A percentile compares a stretch with the other conserved stretches of the same genome.
phyloP scores from a whole-genome alignment of 1,284 basidiomycete genomes.

The Volvariella volvacea region DNA sequence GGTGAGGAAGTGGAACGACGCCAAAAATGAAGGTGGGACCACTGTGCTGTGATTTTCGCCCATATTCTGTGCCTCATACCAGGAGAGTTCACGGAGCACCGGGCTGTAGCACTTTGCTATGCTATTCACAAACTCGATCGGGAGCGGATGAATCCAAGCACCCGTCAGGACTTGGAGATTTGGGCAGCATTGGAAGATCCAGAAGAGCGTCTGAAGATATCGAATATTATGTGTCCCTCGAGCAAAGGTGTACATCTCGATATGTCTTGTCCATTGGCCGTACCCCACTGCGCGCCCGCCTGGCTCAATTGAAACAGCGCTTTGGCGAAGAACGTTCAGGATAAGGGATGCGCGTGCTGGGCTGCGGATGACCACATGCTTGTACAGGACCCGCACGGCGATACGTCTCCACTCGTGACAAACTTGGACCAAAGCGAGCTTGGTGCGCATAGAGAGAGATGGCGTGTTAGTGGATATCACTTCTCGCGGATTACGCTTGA shows the following conservation, averaged over 20 bases:
- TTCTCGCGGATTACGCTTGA: slow-evolving; percentile 27
- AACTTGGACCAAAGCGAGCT: slow-evolving; percentile 42
- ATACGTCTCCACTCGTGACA: slow-evolving; percentile 41
- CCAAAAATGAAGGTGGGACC: slow-evolving; percentile 25
- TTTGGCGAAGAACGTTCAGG: slow-evolving; percentile 24
- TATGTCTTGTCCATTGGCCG: slow-evolving; percentile 35
- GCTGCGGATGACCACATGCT: slow-evolving; percentile 38
- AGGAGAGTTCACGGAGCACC: slow-evolving; percentile 31
- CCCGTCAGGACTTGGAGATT: slow-evolving; percentile 32
- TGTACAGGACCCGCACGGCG: slow-evolving; percentile 38
- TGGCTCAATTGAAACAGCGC: slow-evolving; percentile 8
- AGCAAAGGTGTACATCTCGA: slow-evolving; percentile 35
- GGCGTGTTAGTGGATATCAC: slow-evolving; percentile 34
- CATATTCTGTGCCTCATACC: slow-evolving; percentile 23
- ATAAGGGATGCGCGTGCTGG: slow-evolving; percentile 27
- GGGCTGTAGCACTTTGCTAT: slow-evolving; percentile 28
- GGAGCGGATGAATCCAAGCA: slow-evolving; percentile 28
- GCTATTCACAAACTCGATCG: slow-evolving; percentile 26
- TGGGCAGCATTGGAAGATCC: slow-evolving; percentile 34
- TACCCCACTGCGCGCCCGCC: slow-evolving; percentile 17
- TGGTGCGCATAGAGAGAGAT: slow-evolving; percentile 35
- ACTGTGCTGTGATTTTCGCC: slow-evolving; percentile 11
- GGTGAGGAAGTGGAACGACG: slow-evolving; percentile 28
- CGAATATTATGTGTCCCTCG: slow-evolving; percentile 26
- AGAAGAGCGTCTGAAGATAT: slow-evolving; percentile 31